Evolutionary conservation across 495 filamentous ascomycete species (phyloP).

Genomic region (Aspergillus haitiensis): DNA sequence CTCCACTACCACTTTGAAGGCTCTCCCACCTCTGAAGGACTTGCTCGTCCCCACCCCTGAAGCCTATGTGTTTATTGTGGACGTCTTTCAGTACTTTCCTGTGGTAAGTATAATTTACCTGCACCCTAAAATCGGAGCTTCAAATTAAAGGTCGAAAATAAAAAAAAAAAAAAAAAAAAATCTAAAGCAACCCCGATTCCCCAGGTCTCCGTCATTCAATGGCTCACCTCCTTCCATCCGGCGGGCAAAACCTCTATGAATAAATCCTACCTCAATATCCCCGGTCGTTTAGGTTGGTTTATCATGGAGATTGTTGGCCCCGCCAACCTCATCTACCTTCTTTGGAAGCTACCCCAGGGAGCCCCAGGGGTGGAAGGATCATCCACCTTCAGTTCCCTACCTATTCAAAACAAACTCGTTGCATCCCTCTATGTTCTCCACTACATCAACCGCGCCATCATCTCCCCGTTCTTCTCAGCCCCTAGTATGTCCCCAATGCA

Average conservation of each 20-base stretch:
- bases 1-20: conserved; percentile 23
- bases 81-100: conserved; percentile 54
- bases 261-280: conserved; percentile 71
- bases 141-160: background rate
- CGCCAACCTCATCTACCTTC: conserved; percentile 71
- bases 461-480: conserved; percentile 75
- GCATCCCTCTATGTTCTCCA: conserved; percentile 58
- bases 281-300: conserved; percentile 84
- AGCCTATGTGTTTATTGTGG: conserved; percentile 49
- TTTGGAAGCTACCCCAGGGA: conserved; percentile 55
- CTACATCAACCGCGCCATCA: conserved; percentile 83
- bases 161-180: conserved; percentile 11
- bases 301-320: conserved; percentile 83
- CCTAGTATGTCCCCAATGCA: conserved; percentile 91
- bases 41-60: conserved; percentile 54
- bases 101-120: conserved; percentile 31
- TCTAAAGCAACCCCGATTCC: conserved; percentile 13
- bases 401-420: conserved; percentile 35
- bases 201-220: conserved; percentile 62
- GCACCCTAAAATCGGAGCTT: no score
- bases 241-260: conserved; percentile 82
- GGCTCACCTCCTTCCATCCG: conserved; percentile 62
- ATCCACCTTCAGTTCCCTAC: conserved; percentile 25
- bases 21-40: conserved; percentile 26
- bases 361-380: background rate